phyloP scores from a whole-genome alignment of 2,329 filamentous ascomycete species.

The Teratosphaeria nubilosa region DNA sequence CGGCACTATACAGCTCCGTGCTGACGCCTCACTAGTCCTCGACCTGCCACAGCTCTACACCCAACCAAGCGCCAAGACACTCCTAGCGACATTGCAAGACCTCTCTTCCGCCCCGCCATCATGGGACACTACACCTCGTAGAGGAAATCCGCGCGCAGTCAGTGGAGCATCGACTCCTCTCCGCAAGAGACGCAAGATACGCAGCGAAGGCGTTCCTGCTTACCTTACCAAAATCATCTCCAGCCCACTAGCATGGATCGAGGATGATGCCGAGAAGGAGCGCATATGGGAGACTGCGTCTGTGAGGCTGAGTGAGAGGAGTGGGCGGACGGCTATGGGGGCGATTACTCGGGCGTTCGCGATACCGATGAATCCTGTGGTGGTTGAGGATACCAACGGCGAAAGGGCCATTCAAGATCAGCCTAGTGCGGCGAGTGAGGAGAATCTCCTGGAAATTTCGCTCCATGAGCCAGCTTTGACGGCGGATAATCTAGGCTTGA shows the following conservation, averaged over 20 bases:
- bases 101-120: constrained; percentile 58
- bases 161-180: constrained; percentile 16
- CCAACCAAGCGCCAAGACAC: constrained; percentile 54
- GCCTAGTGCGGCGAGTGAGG: constrained; percentile 5
- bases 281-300: constrained; percentile 69
- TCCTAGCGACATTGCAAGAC: constrained; percentile 56
- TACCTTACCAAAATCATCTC: constrained; percentile 63
- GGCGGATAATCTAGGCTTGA: constrained; percentile 78
- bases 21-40: constrained; percentile 38
- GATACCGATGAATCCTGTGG: constrained; percentile 29
- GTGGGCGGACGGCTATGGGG: constrained; percentile 63
- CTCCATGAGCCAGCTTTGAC: constrained; percentile 82
- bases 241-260: constrained; percentile 58
- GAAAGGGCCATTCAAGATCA: background rate
- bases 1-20: background rate
- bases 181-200: constrained; percentile 31
- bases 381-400: background rate
- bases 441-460: constrained; percentile 48
- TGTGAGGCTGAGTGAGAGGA: constrained; percentile 70
- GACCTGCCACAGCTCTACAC: constrained; percentile 79
- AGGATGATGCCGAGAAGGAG: constrained; percentile 56
- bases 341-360: constrained; percentile 51
- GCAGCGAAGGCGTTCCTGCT: constrained; percentile 43
- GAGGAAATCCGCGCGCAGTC: constrained; percentile 13
- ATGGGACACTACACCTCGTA: constrained; percentile 46